Conservation (phyloP, 768 basidiomycete species). For the Fomitopsis serialis region DNA sequence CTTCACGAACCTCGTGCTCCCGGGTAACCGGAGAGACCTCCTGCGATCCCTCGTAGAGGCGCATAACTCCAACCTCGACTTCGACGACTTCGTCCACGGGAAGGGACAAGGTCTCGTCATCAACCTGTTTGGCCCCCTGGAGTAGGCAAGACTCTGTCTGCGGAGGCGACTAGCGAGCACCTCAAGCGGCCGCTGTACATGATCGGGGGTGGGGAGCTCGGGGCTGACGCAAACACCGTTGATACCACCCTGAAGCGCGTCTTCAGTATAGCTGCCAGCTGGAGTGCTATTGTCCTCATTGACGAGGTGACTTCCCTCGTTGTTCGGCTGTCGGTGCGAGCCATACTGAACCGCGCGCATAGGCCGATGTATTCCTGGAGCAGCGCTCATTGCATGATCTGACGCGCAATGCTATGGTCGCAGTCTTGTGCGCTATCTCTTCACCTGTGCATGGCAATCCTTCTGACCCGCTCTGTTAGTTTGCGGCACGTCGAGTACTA, state of each 20-base stretch:
- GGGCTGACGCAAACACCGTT: slow-evolving; percentile 24
- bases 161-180: slow-evolving; percentile 21
- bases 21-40: slow-evolving; percentile 22
- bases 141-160: slow-evolving; percentile 22
- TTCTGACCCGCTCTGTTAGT: neutral
- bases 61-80: slow-evolving; percentile 1
- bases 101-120: slow-evolving; percentile 32
- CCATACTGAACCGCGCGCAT: neutral
- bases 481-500: slow-evolving; percentile 30
- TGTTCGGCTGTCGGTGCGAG: slow-evolving; percentile 1
- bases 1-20: slow-evolving; percentile 27
- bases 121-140: slow-evolving; percentile 15
- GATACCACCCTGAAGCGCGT: slow-evolving; percentile 22
- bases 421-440: slow-evolving; percentile 40
- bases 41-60: slow-evolving; percentile 27
- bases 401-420: slow-evolving; percentile 63
- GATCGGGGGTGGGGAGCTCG: slow-evolving; percentile 27
- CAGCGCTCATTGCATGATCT: slow-evolving; percentile 55
- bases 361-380: slow-evolving; percentile 67
- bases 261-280: slow-evolving; percentile 27
- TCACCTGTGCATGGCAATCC: no score
- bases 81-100: slow-evolving; percentile 30
- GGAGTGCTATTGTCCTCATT: slow-evolving; percentile 29
- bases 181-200: slow-evolving; percentile 21
- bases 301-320: slow-evolving; percentile 19